These are phyloP conservation scores for Penicillium brasilianum DNA, from an alignment of 2,329 filamentous ascomycete genomes.

Conservation along the genomic window DNA sequence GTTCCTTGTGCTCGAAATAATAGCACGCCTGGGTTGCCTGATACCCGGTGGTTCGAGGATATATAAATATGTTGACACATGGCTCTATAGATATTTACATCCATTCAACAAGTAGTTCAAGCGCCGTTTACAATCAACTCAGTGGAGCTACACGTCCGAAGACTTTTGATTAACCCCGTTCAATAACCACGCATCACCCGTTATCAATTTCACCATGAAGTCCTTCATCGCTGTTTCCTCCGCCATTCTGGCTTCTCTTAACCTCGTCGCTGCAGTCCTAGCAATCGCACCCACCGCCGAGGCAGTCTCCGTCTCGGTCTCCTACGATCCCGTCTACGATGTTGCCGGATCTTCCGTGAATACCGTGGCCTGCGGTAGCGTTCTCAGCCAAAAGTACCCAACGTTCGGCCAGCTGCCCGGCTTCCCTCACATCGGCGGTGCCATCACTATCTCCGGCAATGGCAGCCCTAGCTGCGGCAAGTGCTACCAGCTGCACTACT, in stretches of 20 bases:
- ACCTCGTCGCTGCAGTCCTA: constrained; percentile 32
- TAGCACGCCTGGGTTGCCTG: constrained; percentile 11
- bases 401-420: constrained; percentile 52
- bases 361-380: constrained; percentile 51
- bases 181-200: background rate
- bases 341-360: constrained; percentile 60
- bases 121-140: background rate
- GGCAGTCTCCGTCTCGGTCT: constrained; percentile 56
- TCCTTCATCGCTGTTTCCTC: constrained; percentile 25
- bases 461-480: constrained; percentile 56
- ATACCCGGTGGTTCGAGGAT: background rate
- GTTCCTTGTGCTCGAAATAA: constrained; percentile 16
- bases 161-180: background rate
- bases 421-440: constrained; percentile 58
- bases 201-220: constrained; percentile 32
- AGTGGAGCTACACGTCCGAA: background rate
- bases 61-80: constrained; percentile 19
- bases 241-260: constrained; percentile 30
- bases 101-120: constrained; percentile 7
- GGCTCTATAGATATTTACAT: background rate
- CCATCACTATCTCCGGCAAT: constrained; percentile 54
- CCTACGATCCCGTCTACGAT: constrained; percentile 76
- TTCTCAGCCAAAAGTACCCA: constrained; percentile 39
- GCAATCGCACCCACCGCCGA: constrained; percentile 23
- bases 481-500: constrained; percentile 58